Base-by-base conservation (phyloP, 805 yeast species). In the Kodamaea jinghongensis region DNA sequence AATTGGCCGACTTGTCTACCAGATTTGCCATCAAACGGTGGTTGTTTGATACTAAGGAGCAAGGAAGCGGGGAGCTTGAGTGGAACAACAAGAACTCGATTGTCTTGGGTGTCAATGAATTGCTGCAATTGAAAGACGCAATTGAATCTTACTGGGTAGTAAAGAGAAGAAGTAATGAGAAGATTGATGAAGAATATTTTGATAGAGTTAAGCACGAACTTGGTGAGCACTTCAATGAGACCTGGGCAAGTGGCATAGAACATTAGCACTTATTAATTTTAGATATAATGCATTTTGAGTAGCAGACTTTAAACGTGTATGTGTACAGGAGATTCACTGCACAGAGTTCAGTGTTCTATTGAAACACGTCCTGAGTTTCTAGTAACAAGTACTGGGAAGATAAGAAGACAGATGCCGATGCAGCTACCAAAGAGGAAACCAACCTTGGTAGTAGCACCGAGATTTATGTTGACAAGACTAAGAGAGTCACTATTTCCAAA, bases 1-100 rank as follows among this genome's bases (percentile, higher is more conserved):
- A 88, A 45, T 63, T 91, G 38, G 96, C 96, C 0, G 91, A 84
- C 46, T 59, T 89, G 45, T 86, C 96, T 2, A 80, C 86, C 1
- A 68, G 93, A 45, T 91, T 71, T 58, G 90, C 96, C 0, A 63
- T 85, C 28, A 62, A 75, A 34, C 63, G 70, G 38, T 85, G 90
- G 88, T 49, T 67, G 11, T 63, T 63, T 38, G 59, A 52, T 8
- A 49, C 60, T 6, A 33, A n/a, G 11, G 42, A 40, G 6, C 45
- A 46, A 28, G 22, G 33, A 30, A 4, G 29, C 12, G 48, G 41
- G 2, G 45, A 42, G 5, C 45, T 53, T 34, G 36, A 35, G 5
- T 57, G 62, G 60, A 56, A 64, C 43, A 36, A 36, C 7, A 45
- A 48, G 7, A 53, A 86, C 0, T 72, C 79, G 4, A 79, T 90